A percentile compares a stretch with the other conserved stretches of the same genome.
These are phyloP conservation scores for Hyphopichia wangnamkhiaoensis DNA, from an alignment of 1,139 yeast genomes.

Conservation along the genomic window DNA sequence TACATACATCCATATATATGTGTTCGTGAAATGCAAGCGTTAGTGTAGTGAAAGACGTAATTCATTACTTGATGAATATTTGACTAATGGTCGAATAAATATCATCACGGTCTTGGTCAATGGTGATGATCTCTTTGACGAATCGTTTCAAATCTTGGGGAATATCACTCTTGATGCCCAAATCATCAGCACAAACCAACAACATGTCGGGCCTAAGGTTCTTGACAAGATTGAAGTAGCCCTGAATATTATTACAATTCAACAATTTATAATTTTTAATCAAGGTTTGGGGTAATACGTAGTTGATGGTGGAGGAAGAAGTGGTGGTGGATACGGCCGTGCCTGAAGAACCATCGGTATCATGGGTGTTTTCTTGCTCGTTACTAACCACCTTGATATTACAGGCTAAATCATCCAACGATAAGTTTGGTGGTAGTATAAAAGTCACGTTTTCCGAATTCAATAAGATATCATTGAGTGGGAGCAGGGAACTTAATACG, in stretches of 20 bases:
- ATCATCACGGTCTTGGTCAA: slow-evolving; percentile 35
- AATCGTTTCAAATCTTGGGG: slow-evolving; percentile 44
- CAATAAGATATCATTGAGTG: slow-evolving; percentile 40
- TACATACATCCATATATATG: no score
- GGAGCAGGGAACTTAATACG: slow-evolving; percentile 39
- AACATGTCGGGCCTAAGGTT: slow-evolving; percentile 46
- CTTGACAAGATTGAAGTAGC: slow-evolving; percentile 43
- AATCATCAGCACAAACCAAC: slow-evolving; percentile 45
- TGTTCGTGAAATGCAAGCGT: no score
- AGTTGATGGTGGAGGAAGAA: slow-evolving; percentile 11
- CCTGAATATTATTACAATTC: slow-evolving; percentile 44
- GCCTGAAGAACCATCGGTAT: neutral
- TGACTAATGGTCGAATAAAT: slow-evolving; percentile 28
- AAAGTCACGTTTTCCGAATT: slow-evolving; percentile 46
- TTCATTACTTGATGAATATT: slow-evolving; percentile 17
- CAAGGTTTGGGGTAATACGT: slow-evolving; percentile 22
- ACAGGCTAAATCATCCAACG: slow-evolving; percentile 39
- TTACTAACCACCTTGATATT: slow-evolving; percentile 15
- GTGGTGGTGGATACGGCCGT: slow-evolving; percentile 6
- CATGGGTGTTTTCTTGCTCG: slow-evolving; percentile 6
- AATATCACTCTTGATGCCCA: slow-evolving; percentile 34
- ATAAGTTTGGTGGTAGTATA: slow-evolving; percentile 48
- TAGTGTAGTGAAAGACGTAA: neutral
- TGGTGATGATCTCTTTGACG: slow-evolving; percentile 38
- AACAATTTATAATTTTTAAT: slow-evolving; percentile 41